phyloP scores from a whole-genome alignment of 345 rosid species.

The Hirschfeldia incana region DNA sequence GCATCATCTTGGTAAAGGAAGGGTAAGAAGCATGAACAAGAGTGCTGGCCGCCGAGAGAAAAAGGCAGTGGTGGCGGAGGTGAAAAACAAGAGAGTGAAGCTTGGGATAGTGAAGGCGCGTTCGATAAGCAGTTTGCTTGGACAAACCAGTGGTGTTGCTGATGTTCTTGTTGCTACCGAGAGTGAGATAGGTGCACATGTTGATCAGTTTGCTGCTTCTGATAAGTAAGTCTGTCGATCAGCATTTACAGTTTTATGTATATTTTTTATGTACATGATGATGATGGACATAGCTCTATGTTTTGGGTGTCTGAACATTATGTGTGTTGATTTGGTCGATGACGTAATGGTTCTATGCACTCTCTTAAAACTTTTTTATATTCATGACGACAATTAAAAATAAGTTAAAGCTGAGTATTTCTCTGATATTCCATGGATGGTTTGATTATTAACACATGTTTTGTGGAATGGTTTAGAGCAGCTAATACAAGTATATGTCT shows the following conservation, averaged over 20 bases:
- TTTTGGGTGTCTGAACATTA: constrained; percentile 19
- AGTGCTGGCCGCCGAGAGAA: constrained; percentile 25
- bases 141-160: constrained; percentile 39
- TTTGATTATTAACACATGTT: background rate
- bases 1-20: constrained; percentile 95
- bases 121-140: constrained; percentile 87
- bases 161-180: constrained; percentile 6
- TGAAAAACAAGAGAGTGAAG: constrained; percentile 66
- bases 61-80: constrained; percentile 12
- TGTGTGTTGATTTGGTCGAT: constrained; percentile 10
- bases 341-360: background rate
- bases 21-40: constrained; percentile 71
- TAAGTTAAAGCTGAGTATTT: background rate
- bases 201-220: constrained; percentile 32
- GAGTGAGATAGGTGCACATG: constrained; percentile 36
- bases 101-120: constrained; percentile 95
- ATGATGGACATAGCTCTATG: constrained; percentile 22
- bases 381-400: background rate
- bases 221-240: constrained; percentile 34
- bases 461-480: constrained; percentile 2
- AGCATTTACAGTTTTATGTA: background rate
- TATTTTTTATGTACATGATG: constrained; percentile 27
- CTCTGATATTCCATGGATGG: background rate
- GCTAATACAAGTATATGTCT: background rate
- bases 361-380: background rate